Evolutionary conservation across 371 early-diverging fungal species (phyloP), one percentile per base, ranked within the genome.

Genomic region (Vairimorpha ceranae): DNA sequence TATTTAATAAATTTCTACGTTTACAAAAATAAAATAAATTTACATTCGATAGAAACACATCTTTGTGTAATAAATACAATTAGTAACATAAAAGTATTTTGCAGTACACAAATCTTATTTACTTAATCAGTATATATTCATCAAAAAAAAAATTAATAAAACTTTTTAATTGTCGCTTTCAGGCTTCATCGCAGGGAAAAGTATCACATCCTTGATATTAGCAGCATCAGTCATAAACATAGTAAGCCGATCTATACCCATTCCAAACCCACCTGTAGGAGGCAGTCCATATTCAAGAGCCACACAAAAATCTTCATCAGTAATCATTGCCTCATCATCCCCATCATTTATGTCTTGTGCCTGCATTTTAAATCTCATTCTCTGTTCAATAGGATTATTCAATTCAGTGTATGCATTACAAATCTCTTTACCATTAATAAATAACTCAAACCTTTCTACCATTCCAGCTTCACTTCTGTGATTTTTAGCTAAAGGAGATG

Each of bases 141-240:
- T 54, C 21, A 54, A 54, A 54, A 29, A 54, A 54, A 15, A 4
- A 27, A 46, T 8, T 8, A 8, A 8, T 46, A 46, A 46, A 46
- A 25, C 21, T 15, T 4, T 54, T 54, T 54, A 27, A 54, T 54
- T 54, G 21, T 61, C 61, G 19, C 14, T 15, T 43, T 81, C 83
- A 35, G 84, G 82, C 64, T 75, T 81, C 84, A 88, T 82, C 74
- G 90, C 80, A 69, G 95, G 95, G 90, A 95, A 97, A 56, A 91
- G 87, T 60, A 96, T 86, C 32, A 95, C 93, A 85, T 96, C 97
- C 86, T 92, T 89, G 84, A 97, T 95, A 86, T 95, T 95, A 85
- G 91, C 90, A 61, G 95, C 93, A 86, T 95, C 88, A 21, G 98
- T 94, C 86, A 97, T 85, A 90, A 94, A 94, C 96, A 97, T 95